Evolutionary conservation across 2,329 filamentous ascomycete species (phyloP).

Genomic region (Pyrenochaeta sp.): DNA sequence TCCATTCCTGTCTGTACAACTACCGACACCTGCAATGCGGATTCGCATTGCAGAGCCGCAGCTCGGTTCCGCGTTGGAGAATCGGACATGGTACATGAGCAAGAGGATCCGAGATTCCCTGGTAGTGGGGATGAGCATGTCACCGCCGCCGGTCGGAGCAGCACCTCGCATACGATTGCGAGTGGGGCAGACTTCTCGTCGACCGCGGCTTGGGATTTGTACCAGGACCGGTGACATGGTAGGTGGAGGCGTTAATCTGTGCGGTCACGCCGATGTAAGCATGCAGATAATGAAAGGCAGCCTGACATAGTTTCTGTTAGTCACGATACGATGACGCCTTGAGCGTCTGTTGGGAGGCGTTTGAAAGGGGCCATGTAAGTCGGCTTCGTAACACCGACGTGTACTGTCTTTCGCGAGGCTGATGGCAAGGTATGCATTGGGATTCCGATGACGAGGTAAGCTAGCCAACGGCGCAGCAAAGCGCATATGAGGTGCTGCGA

Average conservation of each 20-base stretch:
- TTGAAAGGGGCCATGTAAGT: not conserved
- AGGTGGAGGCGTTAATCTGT: conserved; percentile 2
- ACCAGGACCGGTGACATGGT: conserved; percentile 1
- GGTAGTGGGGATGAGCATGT: not conserved
- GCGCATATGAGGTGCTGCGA: not conserved
- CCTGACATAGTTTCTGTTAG: not conserved
- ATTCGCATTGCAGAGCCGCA: not conserved
- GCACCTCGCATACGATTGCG: not conserved
- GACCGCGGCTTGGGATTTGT: not conserved
- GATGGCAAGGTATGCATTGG: not conserved
- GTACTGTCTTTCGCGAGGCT: not conserved
- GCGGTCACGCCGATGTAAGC: not conserved
- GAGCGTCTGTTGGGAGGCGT: not conserved
- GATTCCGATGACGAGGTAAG: not conserved
- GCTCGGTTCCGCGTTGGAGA: not conserved
- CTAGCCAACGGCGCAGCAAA: conserved; percentile 1
- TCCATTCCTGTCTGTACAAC: not conserved
- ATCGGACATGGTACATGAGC: not conserved
- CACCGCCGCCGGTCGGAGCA: not conserved
- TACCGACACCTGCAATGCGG: not conserved
- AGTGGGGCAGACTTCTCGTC: not conserved
- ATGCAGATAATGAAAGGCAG: conserved; percentile 1
- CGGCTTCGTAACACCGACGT: not conserved
- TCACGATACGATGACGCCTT: not conserved
- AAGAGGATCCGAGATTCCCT: not conserved